Evolutionary conservation across 2,329 filamentous ascomycete species (phyloP), one percentile per base, ranked within the genome.

Genomic region (Samsoniella hepiali): DNA sequence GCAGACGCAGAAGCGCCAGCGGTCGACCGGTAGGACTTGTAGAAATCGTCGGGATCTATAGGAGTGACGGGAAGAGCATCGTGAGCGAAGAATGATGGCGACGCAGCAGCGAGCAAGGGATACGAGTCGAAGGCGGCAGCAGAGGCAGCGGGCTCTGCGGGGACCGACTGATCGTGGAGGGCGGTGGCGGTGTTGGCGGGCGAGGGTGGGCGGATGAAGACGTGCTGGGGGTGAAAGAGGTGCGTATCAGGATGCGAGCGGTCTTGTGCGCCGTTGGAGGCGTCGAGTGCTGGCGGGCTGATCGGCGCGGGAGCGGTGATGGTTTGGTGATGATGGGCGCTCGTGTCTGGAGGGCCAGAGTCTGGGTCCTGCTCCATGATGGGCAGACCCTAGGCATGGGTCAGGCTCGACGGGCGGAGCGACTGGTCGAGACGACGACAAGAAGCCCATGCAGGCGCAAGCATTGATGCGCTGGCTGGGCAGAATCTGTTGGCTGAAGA

Each of bases 41-140:
- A 85, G 73, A 84, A 85, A 72, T 82, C 78, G 79, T 83, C 82
- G 68, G 82, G 81, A 69, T 83, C 79, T 74, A 79, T 71, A 69
- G 77, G 66, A 69, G 76, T 75, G 72, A 75, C 72, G 67, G 76
- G 75, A 71, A 75, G 72, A 68, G 73, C 74, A 77, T 78, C 75
- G 61, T 75, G 71, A 62, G 70, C 65, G 62, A 68, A 68, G 56
- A 64, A 50, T 32, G 67, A 67, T 56, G 68, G 64, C 49, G 42
- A 47, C 38, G 13, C 49, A 47, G 58, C 29, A 42, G 58, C 40
- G 22, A 34, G 29, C 27, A 29, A 10, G 5, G 36, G 27, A n/a
- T n/a, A 5, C 40, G 38, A 65, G 63, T 66, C 68, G 66, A 67
- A 67, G 67, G 70, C 68, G 63, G 71, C 55, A 58, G 68, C 64